Base-by-base conservation (phyloP, 306 rosid species). In the Chamaecrista fasciculata region DNA sequence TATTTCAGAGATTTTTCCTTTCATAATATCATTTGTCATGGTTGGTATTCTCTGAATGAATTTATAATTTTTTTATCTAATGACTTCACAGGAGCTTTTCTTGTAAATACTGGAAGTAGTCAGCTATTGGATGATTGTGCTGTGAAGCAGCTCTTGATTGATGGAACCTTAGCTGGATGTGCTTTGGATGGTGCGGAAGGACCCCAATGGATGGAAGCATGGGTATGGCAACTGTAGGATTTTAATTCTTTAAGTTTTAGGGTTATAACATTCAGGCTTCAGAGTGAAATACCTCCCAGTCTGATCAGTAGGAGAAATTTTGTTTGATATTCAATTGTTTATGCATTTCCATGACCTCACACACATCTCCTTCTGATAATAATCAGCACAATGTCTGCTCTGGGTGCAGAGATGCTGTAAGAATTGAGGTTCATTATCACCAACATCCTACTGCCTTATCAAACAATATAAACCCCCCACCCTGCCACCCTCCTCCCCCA, bases 151-250 rank as follows among this genome's bases (percentile, higher is more conserved):
- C 96, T 95, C 59, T 72, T 95, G 77, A 95, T 95, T 80, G 99
- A 95, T 74, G 99, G 88, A 84, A 89, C 95, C 81, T 71, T 95
- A 74, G 99, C 96, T 69, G 99, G 99, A 52, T 87, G 95, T 87
- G 99, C 99, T 69, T 88, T 95, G 70, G 99, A 95, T 77, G 99
- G 99, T 39, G 99, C 96, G 33, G 99, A 95, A 81, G 99, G 99
- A 53, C 97, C 97, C 26, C 99, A 95, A 70, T 95, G 99, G 99
- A 95, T 95, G 99, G 99, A 95, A 89, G 97, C 99, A 83, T 95
- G 99, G 99, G 99, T 95, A 86, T 47, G 82, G 75, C 66, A 74
- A 64, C 61, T 78, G 66, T 72, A 50, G 48, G 52, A 42, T 59
- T 59, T 59, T 9, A 59, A 8, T 59, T 33, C 16, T 18, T 33